Evolutionary conservation across 2,329 filamentous ascomycete species (phyloP).

Genomic region (Xylariaceae sp.): DNA sequence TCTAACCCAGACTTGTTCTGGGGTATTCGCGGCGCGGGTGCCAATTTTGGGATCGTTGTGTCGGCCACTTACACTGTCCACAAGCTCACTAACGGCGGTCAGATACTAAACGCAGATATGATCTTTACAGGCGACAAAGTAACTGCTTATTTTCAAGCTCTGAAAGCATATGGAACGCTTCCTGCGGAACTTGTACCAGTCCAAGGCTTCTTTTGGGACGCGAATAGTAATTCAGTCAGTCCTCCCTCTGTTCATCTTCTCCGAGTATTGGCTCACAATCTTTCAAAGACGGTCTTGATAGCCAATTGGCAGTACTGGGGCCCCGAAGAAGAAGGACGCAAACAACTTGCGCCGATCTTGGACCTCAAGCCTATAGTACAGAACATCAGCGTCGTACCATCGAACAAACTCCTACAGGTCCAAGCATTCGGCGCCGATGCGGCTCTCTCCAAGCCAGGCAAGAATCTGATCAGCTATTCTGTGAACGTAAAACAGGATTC

Average conservation of each 20-base stretch:
- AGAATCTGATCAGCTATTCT: neutral
- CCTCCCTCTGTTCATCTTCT: neutral
- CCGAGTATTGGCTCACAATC: neutral
- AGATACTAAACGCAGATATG: no score
- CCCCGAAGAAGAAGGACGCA: neutral
- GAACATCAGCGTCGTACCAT: neutral
- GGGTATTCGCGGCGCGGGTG: no score
- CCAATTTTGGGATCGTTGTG: no score
- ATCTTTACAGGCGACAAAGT: slow-evolving; percentile 21
- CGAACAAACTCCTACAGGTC: neutral
- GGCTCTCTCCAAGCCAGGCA: neutral
- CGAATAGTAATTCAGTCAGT: no score
- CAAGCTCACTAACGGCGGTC: no score
- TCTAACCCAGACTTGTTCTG: no score
- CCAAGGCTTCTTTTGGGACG: no score
- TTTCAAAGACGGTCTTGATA: neutral
- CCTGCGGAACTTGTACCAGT: neutral
- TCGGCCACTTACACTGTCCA: no score
- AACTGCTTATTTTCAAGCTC: neutral
- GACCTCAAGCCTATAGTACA: neutral
- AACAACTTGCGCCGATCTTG: neutral
- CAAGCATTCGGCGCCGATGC: neutral
- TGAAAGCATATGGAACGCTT: neutral
- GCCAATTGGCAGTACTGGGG: neutral
- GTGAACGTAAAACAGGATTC: neutral